Percentiles rank a stretch among this genome's conserved stretches.
Evolutionary conservation across 441 rosid genomes (phyloP).

Genomic region (Jatropha multifida): DNA sequence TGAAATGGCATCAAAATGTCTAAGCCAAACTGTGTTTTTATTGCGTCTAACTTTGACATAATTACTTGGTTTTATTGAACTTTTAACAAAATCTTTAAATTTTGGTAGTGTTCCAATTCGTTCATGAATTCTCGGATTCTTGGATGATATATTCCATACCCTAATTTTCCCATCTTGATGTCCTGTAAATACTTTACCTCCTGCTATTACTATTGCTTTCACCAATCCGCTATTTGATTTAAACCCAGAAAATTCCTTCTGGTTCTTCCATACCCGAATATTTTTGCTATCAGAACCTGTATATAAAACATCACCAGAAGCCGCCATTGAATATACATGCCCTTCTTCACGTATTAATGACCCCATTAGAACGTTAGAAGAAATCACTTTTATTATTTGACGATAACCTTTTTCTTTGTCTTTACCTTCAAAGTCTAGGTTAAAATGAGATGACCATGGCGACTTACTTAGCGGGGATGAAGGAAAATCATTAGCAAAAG

Average conservation of each 20-base stretch:
- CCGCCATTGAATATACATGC: slow-evolving; percentile 77
- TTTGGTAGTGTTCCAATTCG: slow-evolving; percentile 68
- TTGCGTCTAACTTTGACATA: slow-evolving; percentile 52
- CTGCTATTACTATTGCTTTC: slow-evolving; percentile 65
- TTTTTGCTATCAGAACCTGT: slow-evolving; percentile 90
- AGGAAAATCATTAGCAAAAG: slow-evolving; percentile 20
- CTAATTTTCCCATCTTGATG: slow-evolving; percentile 95
- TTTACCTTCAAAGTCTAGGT: background rate
- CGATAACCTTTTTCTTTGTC: background rate
- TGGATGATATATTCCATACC: slow-evolving; percentile 63
- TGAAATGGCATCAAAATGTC: slow-evolving; percentile 78
- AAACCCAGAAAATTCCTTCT: slow-evolving; percentile 68
- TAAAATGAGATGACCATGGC: slow-evolving; percentile 54
- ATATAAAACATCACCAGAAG: slow-evolving; percentile 63
- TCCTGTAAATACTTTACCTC: slow-evolving; percentile 65
- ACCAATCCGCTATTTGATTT: slow-evolving; percentile 80
- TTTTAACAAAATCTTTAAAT: slow-evolving; percentile 52
- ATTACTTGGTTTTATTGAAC: slow-evolving; percentile 57
- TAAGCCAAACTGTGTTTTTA: slow-evolving; percentile 47
- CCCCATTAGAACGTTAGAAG: slow-evolving; percentile 60
- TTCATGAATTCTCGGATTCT: slow-evolving; percentile 42
- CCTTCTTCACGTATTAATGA: slow-evolving; percentile 87
- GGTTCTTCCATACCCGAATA: slow-evolving; percentile 85
- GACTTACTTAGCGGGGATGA: slow-evolving; percentile 52
- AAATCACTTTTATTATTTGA: background rate